Conservation (phyloP, 2,329 filamentous ascomycete species). For the Macrophomina tecta region DNA sequence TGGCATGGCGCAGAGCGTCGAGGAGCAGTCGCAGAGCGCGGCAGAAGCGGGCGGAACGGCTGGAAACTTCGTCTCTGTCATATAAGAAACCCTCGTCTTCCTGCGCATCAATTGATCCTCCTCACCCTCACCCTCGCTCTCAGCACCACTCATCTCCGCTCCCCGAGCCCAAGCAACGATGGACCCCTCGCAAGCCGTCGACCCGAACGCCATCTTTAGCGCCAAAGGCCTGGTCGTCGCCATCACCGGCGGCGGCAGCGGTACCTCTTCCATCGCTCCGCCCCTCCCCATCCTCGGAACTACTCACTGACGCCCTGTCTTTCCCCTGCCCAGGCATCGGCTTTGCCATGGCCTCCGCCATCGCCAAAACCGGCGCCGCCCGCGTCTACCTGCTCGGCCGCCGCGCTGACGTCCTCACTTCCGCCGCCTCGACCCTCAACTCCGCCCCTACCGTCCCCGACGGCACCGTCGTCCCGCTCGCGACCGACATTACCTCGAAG, state of each 20-base stretch:
- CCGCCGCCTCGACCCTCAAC: slow-evolving; percentile 45
- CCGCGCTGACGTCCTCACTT: slow-evolving; percentile 47
- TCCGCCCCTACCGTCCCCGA: slow-evolving; percentile 17
- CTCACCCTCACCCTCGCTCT: too few species aligned
- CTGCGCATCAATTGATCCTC: neutral
- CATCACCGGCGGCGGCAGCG: slow-evolving; percentile 50
- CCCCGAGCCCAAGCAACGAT: slow-evolving; percentile 32
- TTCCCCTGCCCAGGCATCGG: slow-evolving; percentile 42
- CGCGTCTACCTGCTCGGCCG: slow-evolving; percentile 56
- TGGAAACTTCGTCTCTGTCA: neutral
- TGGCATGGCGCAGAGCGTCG: neutral
- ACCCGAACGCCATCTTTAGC: slow-evolving; percentile 46
- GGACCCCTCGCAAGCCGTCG: slow-evolving; percentile 43
- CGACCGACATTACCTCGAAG: slow-evolving; percentile 50
- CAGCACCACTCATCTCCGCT: too few species aligned
- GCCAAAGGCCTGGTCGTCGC: slow-evolving; percentile 48
- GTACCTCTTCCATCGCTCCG: slow-evolving; percentile 38
- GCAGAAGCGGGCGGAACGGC: neutral
- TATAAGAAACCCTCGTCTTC: neutral
- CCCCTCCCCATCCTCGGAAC: slow-evolving; percentile 4
- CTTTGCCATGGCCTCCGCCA: slow-evolving; percentile 48
- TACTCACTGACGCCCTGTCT: slow-evolving; percentile 31
- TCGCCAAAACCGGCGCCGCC: slow-evolving; percentile 49
- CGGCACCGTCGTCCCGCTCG: slow-evolving; percentile 46
- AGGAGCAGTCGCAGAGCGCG: neutral